phyloP scores from a whole-genome alignment of 139 green algal species.

The Micractinium conductrix region DNA sequence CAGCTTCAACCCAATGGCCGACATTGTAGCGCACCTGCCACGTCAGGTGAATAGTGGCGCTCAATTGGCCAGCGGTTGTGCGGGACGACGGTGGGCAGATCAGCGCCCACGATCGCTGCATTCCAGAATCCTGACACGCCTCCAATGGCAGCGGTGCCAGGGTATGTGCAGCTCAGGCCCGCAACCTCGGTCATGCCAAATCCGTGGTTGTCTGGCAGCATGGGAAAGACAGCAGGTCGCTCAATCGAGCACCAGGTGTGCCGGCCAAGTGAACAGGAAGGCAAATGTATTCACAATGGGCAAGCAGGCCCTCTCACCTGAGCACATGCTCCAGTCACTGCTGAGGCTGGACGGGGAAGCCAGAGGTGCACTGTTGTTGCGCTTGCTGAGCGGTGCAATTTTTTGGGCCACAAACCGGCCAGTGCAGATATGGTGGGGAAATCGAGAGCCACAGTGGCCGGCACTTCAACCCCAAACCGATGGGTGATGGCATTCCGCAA shows the following conservation, averaged over 20 bases:
- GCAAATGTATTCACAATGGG: no score
- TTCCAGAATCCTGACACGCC: not conserved
- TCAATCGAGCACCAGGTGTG: no score
- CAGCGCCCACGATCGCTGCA: not conserved
- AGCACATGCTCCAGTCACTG: no score
- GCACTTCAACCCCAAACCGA: constrained; percentile 49
- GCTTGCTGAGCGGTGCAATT: no score
- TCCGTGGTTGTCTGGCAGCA: not conserved
- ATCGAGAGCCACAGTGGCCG: constrained; percentile 54
- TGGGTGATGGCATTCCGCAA: constrained; percentile 38
- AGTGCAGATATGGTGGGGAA: constrained; percentile 52
- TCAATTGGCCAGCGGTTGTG: constrained; percentile 37
- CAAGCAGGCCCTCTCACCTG: no score
- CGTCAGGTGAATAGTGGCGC: constrained; percentile 4
- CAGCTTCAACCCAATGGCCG: not conserved
- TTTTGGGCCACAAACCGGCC: no score
- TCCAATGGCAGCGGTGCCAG: not conserved
- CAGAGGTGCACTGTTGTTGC: no score
- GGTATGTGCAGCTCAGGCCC: constrained; percentile 19
- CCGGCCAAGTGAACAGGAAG: no score
- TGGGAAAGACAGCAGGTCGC: not conserved
- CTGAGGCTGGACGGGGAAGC: no score
- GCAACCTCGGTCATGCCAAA: not conserved
- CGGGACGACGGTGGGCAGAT: constrained; percentile 11
- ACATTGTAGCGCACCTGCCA: not conserved